phyloP scores from a whole-genome alignment of 1,139 yeast species.

The Pneumocystis wakefieldiae region DNA sequence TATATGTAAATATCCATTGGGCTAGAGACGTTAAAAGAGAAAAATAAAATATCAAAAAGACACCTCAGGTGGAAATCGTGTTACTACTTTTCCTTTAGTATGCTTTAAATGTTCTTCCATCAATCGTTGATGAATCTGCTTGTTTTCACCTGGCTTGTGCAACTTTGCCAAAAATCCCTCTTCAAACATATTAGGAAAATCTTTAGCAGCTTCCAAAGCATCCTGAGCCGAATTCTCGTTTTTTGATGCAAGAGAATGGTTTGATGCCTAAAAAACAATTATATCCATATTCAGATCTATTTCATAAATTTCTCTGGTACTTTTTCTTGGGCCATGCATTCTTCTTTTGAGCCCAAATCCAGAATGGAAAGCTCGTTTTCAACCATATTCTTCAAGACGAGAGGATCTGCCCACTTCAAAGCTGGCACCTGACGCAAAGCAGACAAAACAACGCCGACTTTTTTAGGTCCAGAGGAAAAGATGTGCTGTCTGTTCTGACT shows the following conservation, averaged over 20 bases:
- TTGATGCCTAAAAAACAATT: not conserved
- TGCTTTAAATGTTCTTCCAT: slow-evolving; percentile 64
- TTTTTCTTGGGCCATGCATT: not conserved
- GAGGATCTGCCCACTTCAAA: not conserved
- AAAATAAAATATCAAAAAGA: not conserved
- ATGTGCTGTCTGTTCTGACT: not conserved
- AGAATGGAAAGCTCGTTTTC: not conserved
- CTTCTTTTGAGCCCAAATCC: not conserved
- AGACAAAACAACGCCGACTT: not conserved
- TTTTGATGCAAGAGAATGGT: not conserved
- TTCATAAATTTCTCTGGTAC: not conserved
- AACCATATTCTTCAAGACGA: not conserved
- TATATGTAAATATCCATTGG: slow-evolving; percentile 89
- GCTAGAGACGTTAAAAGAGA: slow-evolving; percentile 21
- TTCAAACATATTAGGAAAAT: slow-evolving; percentile 62
- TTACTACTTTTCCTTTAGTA: slow-evolving; percentile 69
- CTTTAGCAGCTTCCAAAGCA: slow-evolving; percentile 21
- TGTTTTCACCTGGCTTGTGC: slow-evolving; percentile 90
- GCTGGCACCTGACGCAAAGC: not conserved
- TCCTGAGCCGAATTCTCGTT: slow-evolving; percentile 2
- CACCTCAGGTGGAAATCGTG: slow-evolving; percentile 89
- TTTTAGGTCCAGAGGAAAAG: not conserved
- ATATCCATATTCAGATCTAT: not conserved
- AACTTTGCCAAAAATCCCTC: slow-evolving; percentile 93
- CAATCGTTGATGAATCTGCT: slow-evolving; percentile 73